Evolutionary conservation across 306 rosid species (phyloP).

Genomic region (Casuarina cunninghamiana): DNA sequence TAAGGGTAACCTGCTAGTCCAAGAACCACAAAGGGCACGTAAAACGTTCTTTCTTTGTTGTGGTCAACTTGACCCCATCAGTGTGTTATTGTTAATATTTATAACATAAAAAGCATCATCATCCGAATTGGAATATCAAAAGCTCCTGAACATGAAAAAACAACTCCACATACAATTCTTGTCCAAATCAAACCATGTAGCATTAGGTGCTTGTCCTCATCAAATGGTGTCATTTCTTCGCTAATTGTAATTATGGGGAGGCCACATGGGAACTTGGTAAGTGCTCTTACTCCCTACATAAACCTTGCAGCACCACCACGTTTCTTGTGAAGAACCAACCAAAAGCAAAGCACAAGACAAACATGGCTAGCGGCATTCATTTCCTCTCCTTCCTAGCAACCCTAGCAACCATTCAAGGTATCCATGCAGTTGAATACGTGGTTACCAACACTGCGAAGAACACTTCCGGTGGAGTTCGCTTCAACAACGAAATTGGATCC

Average conservation of each 20-base stretch:
- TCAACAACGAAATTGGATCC: slow-evolving; percentile 34
- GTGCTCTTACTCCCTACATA: not conserved
- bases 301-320: not conserved
- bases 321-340: not conserved
- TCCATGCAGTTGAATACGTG: slow-evolving; percentile 19
- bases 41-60: too few species aligned
- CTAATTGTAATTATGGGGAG: not conserved
- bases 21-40: too few species aligned
- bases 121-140: too few species aligned
- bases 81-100: too few species aligned
- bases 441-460: slow-evolving; percentile 30
- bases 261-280: not conserved
- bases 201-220: too few species aligned
- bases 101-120: too few species aligned
- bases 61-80: too few species aligned
- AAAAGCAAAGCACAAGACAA: not conserved
- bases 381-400: slow-evolving; percentile 23
- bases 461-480: slow-evolving; percentile 29
- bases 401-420: slow-evolving; percentile 15
- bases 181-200: too few species aligned
- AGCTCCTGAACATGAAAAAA: too few species aligned
- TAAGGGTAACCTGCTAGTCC: too few species aligned
- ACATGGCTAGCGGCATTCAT: slow-evolving; percentile 24
- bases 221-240: too few species aligned
- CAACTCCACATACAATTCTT: too few species aligned